Percentiles rank a stretch among this genome's conserved stretches.
Conservation (phyloP, 768 basidiomycete genomes). For the Tremella yokohamensis region DNA sequence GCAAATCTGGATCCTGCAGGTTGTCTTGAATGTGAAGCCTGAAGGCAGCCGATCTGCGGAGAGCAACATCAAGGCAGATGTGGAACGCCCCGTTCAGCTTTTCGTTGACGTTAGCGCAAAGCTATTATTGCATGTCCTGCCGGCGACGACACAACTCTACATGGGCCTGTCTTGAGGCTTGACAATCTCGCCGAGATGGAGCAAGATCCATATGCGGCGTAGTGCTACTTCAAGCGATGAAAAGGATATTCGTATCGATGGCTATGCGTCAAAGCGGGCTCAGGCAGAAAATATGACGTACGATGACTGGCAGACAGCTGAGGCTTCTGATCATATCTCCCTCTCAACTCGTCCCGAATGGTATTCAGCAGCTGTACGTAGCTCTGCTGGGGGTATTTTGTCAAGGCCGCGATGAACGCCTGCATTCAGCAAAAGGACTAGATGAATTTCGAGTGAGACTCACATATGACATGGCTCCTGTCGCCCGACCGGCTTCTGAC, state of each 20-base stretch:
- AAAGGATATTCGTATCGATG: conserved; percentile 36
- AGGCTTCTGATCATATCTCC: conserved; percentile 53
- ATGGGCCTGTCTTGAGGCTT: no score
- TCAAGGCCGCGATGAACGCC: conserved; percentile 51
- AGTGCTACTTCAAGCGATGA: conserved; percentile 38
- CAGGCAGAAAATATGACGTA: conserved; percentile 13
- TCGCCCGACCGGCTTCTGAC: conserved; percentile 53
- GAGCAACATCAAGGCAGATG: no score
- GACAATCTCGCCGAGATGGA: no score
- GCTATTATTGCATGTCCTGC: no score
- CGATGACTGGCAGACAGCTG: conserved; percentile 42
- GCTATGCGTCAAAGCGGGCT: conserved; percentile 18
- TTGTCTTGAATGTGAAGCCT: no score
- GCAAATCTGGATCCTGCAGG: no score
- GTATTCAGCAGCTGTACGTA: conserved; percentile 50
- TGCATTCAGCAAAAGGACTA: neutral
- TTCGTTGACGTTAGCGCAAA: no score
- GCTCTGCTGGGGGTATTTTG: conserved; percentile 51
- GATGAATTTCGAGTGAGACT: neutral
- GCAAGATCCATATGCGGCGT: no score
- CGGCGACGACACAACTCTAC: no score
- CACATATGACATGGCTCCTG: conserved; percentile 55
- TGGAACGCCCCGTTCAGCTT: no score
- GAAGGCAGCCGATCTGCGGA: no score
- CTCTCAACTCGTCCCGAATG: conserved; percentile 51